Conservation (phyloP, 371 early-diverging fungal species). For the Basidiobolus meristosporus region DNA sequence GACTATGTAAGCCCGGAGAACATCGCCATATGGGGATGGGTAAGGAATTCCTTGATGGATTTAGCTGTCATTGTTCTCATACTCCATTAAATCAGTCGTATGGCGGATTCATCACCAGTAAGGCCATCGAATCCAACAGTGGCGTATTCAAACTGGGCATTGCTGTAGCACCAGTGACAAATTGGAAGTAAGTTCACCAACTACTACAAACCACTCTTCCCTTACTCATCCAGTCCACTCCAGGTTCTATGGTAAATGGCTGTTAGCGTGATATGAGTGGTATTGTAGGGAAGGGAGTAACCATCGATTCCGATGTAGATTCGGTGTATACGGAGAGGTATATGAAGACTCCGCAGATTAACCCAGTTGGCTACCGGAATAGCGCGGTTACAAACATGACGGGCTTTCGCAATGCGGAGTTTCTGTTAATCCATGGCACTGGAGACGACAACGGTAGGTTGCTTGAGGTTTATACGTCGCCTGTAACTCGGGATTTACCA, state of each 20-base stretch:
- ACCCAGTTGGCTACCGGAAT: slow-evolving; percentile 54
- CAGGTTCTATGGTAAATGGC: too few species aligned
- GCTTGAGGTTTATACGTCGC: too few species aligned
- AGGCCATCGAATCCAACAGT: slow-evolving; percentile 66
- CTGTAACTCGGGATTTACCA: too few species aligned
- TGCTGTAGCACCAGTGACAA: slow-evolving; percentile 93
- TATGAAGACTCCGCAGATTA: slow-evolving; percentile 71
- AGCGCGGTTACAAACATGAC: slow-evolving; percentile 65
- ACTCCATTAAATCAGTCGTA: slow-evolving; percentile 31
- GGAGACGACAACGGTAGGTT: slow-evolving; percentile 51
- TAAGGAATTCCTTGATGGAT: too few species aligned
- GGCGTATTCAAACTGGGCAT: slow-evolving; percentile 69
- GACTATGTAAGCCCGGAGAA: slow-evolving; percentile 55
- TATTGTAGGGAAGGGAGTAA: too few species aligned
- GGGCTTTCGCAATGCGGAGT: slow-evolving; percentile 59
- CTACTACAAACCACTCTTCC: too few species aligned
- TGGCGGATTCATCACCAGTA: slow-evolving; percentile 80
- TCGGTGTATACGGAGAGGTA: slow-evolving; percentile 93
- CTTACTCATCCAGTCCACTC: too few species aligned
- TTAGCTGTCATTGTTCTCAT: too few species aligned
- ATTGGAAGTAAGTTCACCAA: slow-evolving; percentile 48
- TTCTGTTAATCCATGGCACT: slow-evolving; percentile 79
- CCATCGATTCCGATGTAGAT: slow-evolving; percentile 15
- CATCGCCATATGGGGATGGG: slow-evolving; percentile 93
- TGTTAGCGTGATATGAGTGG: too few species aligned